These are phyloP conservation scores for Arachnomyces sp. DNA, from an alignment of 2,329 filamentous ascomycete genomes.

Conservation along the genomic window DNA sequence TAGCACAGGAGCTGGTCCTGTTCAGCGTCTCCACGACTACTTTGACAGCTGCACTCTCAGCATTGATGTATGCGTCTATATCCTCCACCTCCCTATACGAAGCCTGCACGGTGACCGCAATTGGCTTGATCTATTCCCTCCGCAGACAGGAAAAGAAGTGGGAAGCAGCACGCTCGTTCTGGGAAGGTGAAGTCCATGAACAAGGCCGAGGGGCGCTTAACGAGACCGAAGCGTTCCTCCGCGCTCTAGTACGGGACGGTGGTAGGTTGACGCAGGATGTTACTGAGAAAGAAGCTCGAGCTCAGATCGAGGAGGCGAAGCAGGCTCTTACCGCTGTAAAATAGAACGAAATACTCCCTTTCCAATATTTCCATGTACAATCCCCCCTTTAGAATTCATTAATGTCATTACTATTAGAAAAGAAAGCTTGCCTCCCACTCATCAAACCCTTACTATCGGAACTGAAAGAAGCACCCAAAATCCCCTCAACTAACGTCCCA, in stretches of 20 bases:
- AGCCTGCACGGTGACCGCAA: conserved; percentile 49
- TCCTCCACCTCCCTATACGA: conserved; percentile 47
- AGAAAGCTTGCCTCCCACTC: neutral
- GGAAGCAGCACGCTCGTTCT: conserved; percentile 45
- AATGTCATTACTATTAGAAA: no score
- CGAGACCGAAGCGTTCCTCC: conserved; percentile 44
- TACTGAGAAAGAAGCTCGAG: conserved; percentile 33
- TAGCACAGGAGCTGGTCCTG: conserved; percentile 66
- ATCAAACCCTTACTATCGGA: no score
- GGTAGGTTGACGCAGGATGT: conserved; percentile 29
- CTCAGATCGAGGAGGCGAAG: conserved; percentile 39
- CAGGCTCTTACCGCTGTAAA: conserved; percentile 36
- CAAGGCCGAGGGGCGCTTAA: conserved; percentile 49
- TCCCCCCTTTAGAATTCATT: no score
- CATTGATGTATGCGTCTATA: conserved; percentile 47
- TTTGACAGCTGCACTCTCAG: conserved; percentile 49
- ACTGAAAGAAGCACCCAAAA: no score
- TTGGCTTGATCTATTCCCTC: conserved; percentile 51
- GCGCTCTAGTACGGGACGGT: conserved; percentile 37
- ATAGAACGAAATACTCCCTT: conserved; percentile 10
- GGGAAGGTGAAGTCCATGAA: conserved; percentile 47
- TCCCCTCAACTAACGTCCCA: conserved; percentile 8
- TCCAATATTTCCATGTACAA: neutral
- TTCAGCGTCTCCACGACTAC: conserved; percentile 67
- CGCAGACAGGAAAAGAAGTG: conserved; percentile 52